phyloP scores from a whole-genome alignment of 192 early-diverging fungal species.

The Coemansia sp. region DNA sequence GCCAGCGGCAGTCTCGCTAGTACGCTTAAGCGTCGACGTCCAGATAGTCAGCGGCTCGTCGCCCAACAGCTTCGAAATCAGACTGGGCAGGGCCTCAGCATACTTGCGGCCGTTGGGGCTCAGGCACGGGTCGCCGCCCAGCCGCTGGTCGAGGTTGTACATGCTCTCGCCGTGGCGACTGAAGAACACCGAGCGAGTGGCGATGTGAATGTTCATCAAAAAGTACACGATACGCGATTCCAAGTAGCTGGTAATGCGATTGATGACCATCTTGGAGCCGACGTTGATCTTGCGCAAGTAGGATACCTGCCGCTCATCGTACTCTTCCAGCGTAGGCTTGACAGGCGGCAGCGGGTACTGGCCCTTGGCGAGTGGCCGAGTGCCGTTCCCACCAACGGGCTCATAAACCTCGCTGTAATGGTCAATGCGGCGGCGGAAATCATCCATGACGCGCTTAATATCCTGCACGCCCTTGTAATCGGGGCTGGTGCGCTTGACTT shows the following conservation, averaged over 20 bases:
- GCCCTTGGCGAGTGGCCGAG: conserved; percentile 48
- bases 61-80: conserved; percentile 77
- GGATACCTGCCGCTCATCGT: conserved; percentile 68
- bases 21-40: conserved; percentile 95
- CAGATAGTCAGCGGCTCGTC: conserved; percentile 83
- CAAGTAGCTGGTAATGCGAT: conserved; percentile 93
- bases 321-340: conserved; percentile 46
- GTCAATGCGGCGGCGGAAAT: conserved; percentile 88
- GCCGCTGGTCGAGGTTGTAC: conserved; percentile 88
- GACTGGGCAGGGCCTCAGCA: conserved; percentile 77
- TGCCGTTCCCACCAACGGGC: conserved; percentile 66
- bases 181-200: conserved; percentile 92
- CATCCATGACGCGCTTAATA: conserved; percentile 81
- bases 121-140: conserved; percentile 94
- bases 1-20: conserved; percentile 82
- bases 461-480: conserved; percentile 88
- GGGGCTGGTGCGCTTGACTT: conserved; percentile 93
- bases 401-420: conserved; percentile 94
- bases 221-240: conserved; percentile 98
- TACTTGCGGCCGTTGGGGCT: conserved; percentile 86
- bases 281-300: conserved; percentile 97
- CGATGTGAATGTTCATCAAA: conserved; percentile 98
- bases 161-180: conserved; percentile 91
- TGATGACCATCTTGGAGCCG: conserved; percentile 86
- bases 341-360: conserved; percentile 53